Evolutionary conservation across 257 asterid species (phyloP).

Genomic region (Solanum pimpinellifolium): DNA sequence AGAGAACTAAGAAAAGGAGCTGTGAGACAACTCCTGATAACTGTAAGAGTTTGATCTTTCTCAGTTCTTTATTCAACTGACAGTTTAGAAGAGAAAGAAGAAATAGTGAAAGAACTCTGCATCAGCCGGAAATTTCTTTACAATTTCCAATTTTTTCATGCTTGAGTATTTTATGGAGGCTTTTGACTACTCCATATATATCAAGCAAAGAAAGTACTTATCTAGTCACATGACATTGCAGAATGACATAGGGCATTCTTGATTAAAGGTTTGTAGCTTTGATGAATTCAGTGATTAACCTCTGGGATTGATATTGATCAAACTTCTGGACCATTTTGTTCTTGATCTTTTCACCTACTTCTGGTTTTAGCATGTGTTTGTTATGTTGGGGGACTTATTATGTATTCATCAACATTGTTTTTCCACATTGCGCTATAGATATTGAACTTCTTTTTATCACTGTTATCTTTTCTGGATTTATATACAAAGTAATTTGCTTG

Average conservation of each 20-base stretch:
- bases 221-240: not conserved
- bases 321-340: not conserved
- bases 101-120: not conserved
- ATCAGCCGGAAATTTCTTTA: not conserved
- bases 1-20: conserved; percentile 54
- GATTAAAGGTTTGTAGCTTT: not conserved
- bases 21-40: conserved; percentile 47
- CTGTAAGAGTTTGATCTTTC: conserved; percentile 28
- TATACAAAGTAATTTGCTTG: not conserved
- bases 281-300: not conserved
- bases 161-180: not conserved
- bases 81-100: not conserved
- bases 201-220: not conserved
- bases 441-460: not conserved
- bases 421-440: not conserved
- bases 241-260: not conserved
- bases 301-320: not conserved
- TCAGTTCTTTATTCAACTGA: not conserved
- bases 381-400: not conserved
- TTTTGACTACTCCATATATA: not conserved
- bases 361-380: not conserved
- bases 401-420: not conserved
- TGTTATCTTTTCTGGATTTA: not conserved
- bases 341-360: not conserved
- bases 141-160: not conserved